Evolutionary conservation across 257 asterid species (phyloP), one percentile per base, ranked within the genome.

Genomic region (Ilex asprella): DNA sequence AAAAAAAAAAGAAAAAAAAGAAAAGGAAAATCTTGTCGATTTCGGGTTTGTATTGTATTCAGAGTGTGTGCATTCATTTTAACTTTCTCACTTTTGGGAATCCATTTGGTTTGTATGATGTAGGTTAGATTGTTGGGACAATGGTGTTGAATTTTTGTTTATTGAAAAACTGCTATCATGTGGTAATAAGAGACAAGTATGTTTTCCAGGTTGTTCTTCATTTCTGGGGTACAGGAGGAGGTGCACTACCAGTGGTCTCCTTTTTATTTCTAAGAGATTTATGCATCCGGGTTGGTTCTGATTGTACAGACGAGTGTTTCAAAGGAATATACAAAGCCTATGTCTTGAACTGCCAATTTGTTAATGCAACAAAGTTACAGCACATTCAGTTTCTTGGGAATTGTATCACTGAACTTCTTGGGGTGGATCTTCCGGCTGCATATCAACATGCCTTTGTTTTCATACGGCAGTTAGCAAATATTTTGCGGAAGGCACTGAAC

Each of bases 191-290:
- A 53, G 15, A 16, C 2, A 15, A 15, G 3, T 2, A 46, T 68
- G 39, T 15, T 69, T 75, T 78, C 55, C 87, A 89, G 97, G 96
- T 79, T 72, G 89, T 86, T 61, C 92, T 87, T 77, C 97, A 93
- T 84, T 93, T 87, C 71, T 93, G 96, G 96, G 97, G 97, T 64
- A 89, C 96, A 0, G 96, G 95, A 16, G 86, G 90, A 31, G 95
- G 97, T 60, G 94, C 92, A 62, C 85, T 89, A 58, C 95, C 99
- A 31, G 88, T 87, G 69, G 96, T 78, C 72, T 87, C 97, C 60
- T 88, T 89, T 78, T 70, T 93, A 56, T 89, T 93, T 81, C 59
- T 93, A 65, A 84, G 95, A 68, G 96, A 89, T 71, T 73, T 83
- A 56, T 93, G 96, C 75, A 31, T 87, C 51, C 81, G 85, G 32